Evolutionary conservation across 2,329 filamentous ascomycete genomes (phyloP), one percentile per base, ranked within the genome.

Genomic region (Mycosphaerella arachidis): DNA sequence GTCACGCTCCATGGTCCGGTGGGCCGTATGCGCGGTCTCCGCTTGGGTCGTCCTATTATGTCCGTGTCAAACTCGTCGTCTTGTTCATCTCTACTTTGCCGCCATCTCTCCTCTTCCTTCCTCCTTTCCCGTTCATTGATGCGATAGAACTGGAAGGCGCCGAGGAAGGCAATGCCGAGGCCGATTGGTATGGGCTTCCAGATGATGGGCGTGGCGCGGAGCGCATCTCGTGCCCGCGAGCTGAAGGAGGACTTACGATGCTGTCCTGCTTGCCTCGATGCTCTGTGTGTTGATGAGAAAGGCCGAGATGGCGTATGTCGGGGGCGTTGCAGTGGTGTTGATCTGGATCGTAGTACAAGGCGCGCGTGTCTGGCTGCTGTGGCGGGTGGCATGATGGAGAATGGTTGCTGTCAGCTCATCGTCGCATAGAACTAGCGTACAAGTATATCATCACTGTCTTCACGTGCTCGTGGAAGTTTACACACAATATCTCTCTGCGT

Each of bases 101-200:
- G 63, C 60, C 76, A 76, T 66, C 79, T 82, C 60, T 82, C 80
- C 62, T 77, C 73, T 60, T 75, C 73, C 62, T 63, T 55, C 48
- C 63, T 58, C 30, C 79, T 76, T 60, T 82, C 80, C 30, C 82
- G 73, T 46, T 78, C 73, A 61, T 81, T 85, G 57, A 90, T 84
- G 72, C 90, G 90, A 75, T 93, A 94, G 73, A 95, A 87, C 69
- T 96, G 92, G 54, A 92, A 82, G 55, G 90, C 79, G 27, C 91
- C 92, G 8, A 97, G 81, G 70, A 96, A 92, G 59, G 85, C 90
- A 69, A 96, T 87, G 61, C 92, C 92, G 24, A 96, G 81, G 29
- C 88, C 90, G 57, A 96, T 84, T 24, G 92, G 92, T 67, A 97
- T 96, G 51, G 90, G 90, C 75, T 92, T 91, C 92, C 92, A 97